Evolutionary conservation across 345 rosid species (phyloP).

Genomic region (Syzygium jambos): DNA sequence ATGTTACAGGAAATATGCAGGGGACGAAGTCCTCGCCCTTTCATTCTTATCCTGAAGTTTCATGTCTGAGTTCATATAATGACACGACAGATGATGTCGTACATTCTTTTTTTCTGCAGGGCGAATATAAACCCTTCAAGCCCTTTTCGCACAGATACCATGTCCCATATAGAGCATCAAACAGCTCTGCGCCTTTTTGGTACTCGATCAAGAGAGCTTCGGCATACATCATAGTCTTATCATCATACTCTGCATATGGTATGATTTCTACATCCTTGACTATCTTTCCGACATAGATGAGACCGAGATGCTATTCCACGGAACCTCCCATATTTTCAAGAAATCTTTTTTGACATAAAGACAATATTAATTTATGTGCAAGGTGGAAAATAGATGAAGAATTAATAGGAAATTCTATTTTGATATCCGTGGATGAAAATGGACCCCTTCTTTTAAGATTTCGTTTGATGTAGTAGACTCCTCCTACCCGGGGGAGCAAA

Average conservation of each 20-base stretch:
- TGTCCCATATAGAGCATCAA: slow-evolving; percentile 26
- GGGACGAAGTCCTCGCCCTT: background rate
- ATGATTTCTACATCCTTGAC: background rate
- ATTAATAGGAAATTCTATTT: background rate
- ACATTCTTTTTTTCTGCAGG: slow-evolving; percentile 8
- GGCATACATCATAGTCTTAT: slow-evolving; percentile 31
- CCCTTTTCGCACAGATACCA: slow-evolving; percentile 23
- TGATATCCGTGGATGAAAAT: background rate
- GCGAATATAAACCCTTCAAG: slow-evolving; percentile 29
- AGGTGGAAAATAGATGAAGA: background rate
- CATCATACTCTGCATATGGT: slow-evolving; percentile 45
- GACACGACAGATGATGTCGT: background rate
- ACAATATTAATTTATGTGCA: background rate
- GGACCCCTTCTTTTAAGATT: background rate
- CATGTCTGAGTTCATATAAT: background rate
- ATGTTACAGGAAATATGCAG: background rate
- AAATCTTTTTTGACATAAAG: background rate
- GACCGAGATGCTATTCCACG: background rate
- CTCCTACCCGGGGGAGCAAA: background rate
- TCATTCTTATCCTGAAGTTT: background rate
- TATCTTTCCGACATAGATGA: background rate
- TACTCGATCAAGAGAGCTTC: slow-evolving; percentile 41
- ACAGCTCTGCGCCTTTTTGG: slow-evolving; percentile 39
- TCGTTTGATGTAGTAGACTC: background rate
- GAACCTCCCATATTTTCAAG: background rate